Evolutionary conservation across 352 stramenopile genomes (phyloP), one percentile per base, ranked within the genome.

Genomic region (Pythium periplocum): DNA sequence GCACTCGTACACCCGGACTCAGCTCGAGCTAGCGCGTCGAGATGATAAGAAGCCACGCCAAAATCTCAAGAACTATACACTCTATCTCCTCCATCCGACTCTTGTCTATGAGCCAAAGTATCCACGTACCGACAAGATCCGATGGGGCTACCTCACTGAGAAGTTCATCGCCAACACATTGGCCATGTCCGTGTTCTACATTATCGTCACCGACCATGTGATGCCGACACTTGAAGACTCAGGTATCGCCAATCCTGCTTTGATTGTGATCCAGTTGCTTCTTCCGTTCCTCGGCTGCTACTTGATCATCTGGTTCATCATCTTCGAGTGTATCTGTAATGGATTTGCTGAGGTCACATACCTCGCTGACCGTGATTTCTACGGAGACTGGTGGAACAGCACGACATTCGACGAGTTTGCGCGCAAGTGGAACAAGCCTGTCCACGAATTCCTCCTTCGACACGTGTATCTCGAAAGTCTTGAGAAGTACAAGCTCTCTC

Each of bases 381-480:
- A 98, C 68, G 78, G 82, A 39, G 96, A 98, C 68, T 99, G 96
- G 96, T 99, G 95, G 95, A 98, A 98, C 77, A 91, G 87, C 57
- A 95, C 87, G 33, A 97, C 95, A 26, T 96, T 89, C 35, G 81
- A 88, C 48, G 80, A 91, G 67, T 95, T 95, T 59, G 86, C 81
- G 41, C 74, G 96, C 59, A 86, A 98, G 43, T 99, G 96, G 96
- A 99, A 99, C 71, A 92, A 98, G 51, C 96, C 96, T 4, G 96
- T 99, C 30, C 96, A 99, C 62, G 96, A 98, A 64, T 98, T 96
- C 74, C 57, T 96, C 46, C 59, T 91, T 45, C 80, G 86, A 26
- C 85, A 95, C 48, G 73, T 96, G 38, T 97, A 93, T 51, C 59
- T 94, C 6, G 77, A 93, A 61, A 79, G 66, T 9, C 64, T 88